Base-by-base conservation (phyloP, 257 asterid genomes). In the Anisodus acutangulus region DNA sequence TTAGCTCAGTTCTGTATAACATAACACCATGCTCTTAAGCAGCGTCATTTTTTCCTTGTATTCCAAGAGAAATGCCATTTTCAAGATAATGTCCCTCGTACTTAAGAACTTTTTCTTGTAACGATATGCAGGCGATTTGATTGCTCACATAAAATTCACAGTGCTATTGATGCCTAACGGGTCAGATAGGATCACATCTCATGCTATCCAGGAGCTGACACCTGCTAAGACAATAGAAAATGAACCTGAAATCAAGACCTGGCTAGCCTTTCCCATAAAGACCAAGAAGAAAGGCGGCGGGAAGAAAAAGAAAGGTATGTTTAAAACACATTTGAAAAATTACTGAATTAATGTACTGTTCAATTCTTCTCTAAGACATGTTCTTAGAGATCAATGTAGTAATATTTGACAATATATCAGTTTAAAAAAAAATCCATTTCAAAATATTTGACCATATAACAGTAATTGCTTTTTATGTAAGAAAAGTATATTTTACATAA, bases 231-330 rank as follows among this genome's bases (percentile, higher is more conserved):
- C 93, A 3, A 68, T 90, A 6, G 98, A 95, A 19, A 55, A 82
- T 45, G 97, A 94, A 80, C 94, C 96, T 78, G 98, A 94, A 84
- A 92, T 95, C 55, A 95, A 95, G 86, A 92, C 98, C 66, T 95
- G 97, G 98, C 82, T 92, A 71, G 83, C 97, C 17, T 87, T 93
- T 80, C 92, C 91, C 55, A 74, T 91, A 2, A 95, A 93, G 92
- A 85, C 97, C 12, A 95, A 93, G 88, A 95, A 95, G 93, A 94
- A 94, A 57, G 99, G 99, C 39, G 98, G 99, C 58, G 97, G 98
- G 11, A 95, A 93, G 90, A 95, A 94, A 91, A 95, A 95, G 94
- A 95, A 95, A 93, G 98, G 99, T 93, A 67, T 16, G 41, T 74
- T 74, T 6, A 22, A n/a, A 19, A 74, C 3, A 43, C 60, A 11